These are phyloP conservation scores for Mycena vulgaris DNA, from an alignment of 768 basidiomycete species.

Conservation along the genomic window DNA sequence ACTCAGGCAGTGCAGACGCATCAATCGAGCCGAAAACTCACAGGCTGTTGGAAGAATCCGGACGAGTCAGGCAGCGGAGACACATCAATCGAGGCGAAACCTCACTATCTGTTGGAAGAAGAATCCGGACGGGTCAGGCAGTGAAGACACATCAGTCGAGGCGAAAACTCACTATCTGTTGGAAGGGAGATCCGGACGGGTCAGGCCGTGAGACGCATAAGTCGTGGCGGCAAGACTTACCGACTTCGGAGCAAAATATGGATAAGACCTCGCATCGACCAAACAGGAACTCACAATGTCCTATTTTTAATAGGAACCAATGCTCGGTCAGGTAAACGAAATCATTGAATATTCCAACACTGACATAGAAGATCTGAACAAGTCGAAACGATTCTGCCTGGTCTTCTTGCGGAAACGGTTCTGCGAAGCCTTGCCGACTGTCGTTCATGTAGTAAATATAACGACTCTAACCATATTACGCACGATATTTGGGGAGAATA, in stretches of 20 bases:
- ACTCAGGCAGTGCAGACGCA: background rate
- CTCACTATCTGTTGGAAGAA: too few species aligned
- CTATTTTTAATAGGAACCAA: background rate
- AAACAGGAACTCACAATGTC: background rate
- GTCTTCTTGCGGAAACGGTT: conserved; percentile 4
- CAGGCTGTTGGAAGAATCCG: too few species aligned
- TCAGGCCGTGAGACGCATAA: background rate
- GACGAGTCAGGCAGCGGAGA: too few species aligned
- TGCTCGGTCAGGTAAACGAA: conserved; percentile 10
- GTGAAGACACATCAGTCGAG: background rate
- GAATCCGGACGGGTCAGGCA: background rate
- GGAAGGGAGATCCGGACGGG: background rate
- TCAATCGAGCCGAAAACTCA: background rate
- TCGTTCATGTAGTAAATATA: conserved; percentile 5
- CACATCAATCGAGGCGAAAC: too few species aligned
- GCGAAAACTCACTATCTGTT: background rate
- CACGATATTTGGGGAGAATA: conserved; percentile 11
- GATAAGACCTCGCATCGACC: too few species aligned
- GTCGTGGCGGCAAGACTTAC: background rate
- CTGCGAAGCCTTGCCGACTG: conserved; percentile 3
- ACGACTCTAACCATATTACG: background rate
- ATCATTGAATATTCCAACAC: background rate
- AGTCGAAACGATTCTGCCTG: conserved; percentile 1
- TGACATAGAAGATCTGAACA: too few species aligned
- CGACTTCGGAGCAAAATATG: background rate